These are phyloP conservation scores for Fusarium aywerte DNA, from an alignment of 2,329 filamentous ascomycete genomes.

Conservation along the genomic window DNA sequence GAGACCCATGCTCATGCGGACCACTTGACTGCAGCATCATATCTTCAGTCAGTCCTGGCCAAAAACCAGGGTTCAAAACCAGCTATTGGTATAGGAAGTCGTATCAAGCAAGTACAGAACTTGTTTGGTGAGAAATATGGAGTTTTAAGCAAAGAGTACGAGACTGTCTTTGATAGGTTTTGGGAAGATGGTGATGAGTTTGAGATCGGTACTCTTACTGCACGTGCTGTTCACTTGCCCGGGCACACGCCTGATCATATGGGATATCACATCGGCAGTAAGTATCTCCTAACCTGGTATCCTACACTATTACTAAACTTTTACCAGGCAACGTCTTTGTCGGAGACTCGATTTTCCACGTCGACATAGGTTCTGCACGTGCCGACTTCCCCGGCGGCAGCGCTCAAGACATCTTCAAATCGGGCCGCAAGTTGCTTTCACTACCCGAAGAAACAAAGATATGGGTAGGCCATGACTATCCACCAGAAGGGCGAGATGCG, in stretches of 20 bases:
- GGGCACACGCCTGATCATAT: conserved; percentile 71
- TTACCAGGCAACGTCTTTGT: conserved; percentile 58
- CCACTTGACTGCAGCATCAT: conserved; percentile 68
- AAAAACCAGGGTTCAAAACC: conserved; percentile 52
- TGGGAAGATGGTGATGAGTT: conserved; percentile 66
- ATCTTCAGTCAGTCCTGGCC: conserved; percentile 61
- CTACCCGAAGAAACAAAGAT: conserved; percentile 58
- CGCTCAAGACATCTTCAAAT: conserved; percentile 57
- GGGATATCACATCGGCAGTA: conserved; percentile 65
- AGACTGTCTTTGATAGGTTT: conserved; percentile 62
- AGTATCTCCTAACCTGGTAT: fast-evolving
- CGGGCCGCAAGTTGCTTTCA: conserved; percentile 55
- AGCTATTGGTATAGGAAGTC: conserved; percentile 64
- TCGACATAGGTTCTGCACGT: conserved; percentile 63
- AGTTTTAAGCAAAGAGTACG: conserved; percentile 56
- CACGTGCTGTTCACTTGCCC: conserved; percentile 63
- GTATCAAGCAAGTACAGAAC: conserved; percentile 63
- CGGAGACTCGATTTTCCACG: conserved; percentile 64
- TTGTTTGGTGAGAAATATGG: conserved; percentile 62
- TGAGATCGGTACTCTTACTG: conserved; percentile 58
- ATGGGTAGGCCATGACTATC: conserved; percentile 67
- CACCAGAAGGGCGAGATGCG: conserved; percentile 49
- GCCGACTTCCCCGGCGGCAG: conserved; percentile 66
- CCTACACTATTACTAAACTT: fast-evolving
- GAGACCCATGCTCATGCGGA: conserved; percentile 73